These are phyloP conservation scores for Pseudocercospora cruenta DNA, from an alignment of 2,329 filamentous ascomycete species.

Conservation along the genomic window DNA sequence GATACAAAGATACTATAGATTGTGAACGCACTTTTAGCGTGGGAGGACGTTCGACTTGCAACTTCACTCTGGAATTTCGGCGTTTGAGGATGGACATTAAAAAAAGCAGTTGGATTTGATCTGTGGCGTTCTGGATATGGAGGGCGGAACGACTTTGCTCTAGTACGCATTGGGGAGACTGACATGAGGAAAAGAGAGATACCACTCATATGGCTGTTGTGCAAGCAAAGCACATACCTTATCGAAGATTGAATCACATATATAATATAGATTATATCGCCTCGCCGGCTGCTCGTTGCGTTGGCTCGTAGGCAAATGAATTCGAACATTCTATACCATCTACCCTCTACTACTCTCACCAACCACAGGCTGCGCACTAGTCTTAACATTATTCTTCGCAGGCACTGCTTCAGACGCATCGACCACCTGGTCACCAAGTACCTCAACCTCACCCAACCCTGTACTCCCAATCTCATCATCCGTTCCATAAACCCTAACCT, in stretches of 20 bases:
- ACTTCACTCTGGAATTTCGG: background rate
- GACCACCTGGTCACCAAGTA: conserved; percentile 18
- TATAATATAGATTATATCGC: conserved; percentile 2
- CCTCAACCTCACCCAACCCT: conserved; percentile 16
- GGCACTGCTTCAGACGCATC: conserved; percentile 10
- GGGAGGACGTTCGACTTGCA: background rate
- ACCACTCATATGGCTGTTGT: background rate
- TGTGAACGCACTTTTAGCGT: conserved; percentile 2
- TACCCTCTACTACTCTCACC: conserved; percentile 15
- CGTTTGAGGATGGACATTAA: background rate
- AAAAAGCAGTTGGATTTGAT: background rate
- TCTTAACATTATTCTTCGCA: conserved; percentile 16
- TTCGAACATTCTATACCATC: background rate
- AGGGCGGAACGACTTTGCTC: background rate
- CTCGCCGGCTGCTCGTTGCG: background rate
- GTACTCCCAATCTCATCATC: conserved; percentile 10
- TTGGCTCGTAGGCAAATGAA: background rate
- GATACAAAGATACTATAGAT: conserved; percentile 7
- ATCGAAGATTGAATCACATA: conserved; percentile 1
- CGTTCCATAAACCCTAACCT: conserved; percentile 1
- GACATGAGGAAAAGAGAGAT: background rate
- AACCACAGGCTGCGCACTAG: conserved; percentile 16
- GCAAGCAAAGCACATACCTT: background rate
- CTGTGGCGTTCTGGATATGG: background rate
- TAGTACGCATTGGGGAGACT: background rate